These are phyloP conservation scores for Solanum tarapatanum DNA, from an alignment of 257 asterid species.

Conservation along the genomic window DNA sequence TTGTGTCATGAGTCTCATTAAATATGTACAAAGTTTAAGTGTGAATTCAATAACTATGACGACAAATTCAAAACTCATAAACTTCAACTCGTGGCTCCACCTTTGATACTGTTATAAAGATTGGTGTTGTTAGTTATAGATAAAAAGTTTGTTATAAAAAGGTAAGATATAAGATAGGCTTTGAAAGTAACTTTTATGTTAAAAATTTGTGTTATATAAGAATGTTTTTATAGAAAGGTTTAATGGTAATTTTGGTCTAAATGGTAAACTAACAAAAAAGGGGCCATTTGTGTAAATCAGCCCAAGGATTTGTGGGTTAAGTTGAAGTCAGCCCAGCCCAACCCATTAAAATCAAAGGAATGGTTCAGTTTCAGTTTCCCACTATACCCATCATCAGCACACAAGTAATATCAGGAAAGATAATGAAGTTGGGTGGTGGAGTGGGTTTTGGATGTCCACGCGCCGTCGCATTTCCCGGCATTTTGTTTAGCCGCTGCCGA, in stretches of 20 bases:
- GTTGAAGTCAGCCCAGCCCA: neutral
- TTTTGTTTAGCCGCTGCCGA: constrained; percentile 25
- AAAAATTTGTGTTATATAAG: neutral
- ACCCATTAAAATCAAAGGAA: neutral
- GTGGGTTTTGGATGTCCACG: constrained; percentile 62
- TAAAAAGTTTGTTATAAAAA: too few species aligned
- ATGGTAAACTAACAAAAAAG: neutral
- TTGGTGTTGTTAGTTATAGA: too few species aligned
- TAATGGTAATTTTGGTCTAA: neutral
- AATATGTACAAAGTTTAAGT: neutral
- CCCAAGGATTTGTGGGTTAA: neutral
- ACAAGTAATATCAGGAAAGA: neutral
- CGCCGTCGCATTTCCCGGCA: constrained; percentile 52
- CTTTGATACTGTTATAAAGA: neutral
- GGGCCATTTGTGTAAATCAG: neutral
- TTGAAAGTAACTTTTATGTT: too few species aligned
- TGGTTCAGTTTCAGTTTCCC: neutral
- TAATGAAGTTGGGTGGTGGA: constrained; percentile 65
- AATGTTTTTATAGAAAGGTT: neutral
- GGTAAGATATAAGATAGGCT: too few species aligned
- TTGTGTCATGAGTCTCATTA: neutral
- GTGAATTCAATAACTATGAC: neutral
- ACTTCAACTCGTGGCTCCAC: neutral
- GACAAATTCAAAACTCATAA: neutral
- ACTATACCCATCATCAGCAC: neutral